Base-by-base conservation (phyloP, 1,284 basidiomycete species). In the Ceratobasidium sp. region DNA sequence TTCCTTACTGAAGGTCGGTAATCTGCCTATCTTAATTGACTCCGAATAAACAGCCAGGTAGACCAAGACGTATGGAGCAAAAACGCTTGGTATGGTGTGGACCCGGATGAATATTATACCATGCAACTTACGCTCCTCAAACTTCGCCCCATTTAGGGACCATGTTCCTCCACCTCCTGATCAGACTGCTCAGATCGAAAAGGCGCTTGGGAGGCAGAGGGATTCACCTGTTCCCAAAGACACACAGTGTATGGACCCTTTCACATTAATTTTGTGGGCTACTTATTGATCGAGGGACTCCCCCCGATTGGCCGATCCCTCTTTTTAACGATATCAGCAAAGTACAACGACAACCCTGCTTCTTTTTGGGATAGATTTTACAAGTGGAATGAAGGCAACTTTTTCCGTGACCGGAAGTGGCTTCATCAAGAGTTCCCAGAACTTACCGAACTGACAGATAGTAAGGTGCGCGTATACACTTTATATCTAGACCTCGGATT, bases 381-480 rank as follows among this genome's bases (percentile, higher is more conserved):
- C 84, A 90, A 91, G 76, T 86, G 85, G 74, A 95, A 96, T 77
- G 86, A 90, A 47, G 85, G 82, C 78, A 95, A 94, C 76, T 98
- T 98, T 83, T 98, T 98, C 85, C 91, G 92, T 59, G 90, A 98
- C 82, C 86, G 96, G 66, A 92, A 94, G 84, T 98, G 96, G 95
- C 84, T 98, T n/a, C 89, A 92, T 76, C 89, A 94, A 44, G 96
- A 98, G 81, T 98, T 98, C 78, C 93, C 92, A 0, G 94, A 96
- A 78, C 85, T 98, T 21, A 84, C 92, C 26, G 85, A 85, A 23
- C 90, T 91, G 11, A 87, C 91, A 13, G 85, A 90, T 77, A 82
- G 87, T 3, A 87, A 92, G 77, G 93, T 67, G 21, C 26, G 64
- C 93, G 79, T 72, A 84, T 79, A n/a, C n/a, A n/a, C n/a, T n/a